Percentiles rank a stretch among this genome's conserved stretches.
Evolutionary conservation across 2,329 filamentous ascomycete genomes (phyloP).

Genomic region (Fusarium coffeatum): DNA sequence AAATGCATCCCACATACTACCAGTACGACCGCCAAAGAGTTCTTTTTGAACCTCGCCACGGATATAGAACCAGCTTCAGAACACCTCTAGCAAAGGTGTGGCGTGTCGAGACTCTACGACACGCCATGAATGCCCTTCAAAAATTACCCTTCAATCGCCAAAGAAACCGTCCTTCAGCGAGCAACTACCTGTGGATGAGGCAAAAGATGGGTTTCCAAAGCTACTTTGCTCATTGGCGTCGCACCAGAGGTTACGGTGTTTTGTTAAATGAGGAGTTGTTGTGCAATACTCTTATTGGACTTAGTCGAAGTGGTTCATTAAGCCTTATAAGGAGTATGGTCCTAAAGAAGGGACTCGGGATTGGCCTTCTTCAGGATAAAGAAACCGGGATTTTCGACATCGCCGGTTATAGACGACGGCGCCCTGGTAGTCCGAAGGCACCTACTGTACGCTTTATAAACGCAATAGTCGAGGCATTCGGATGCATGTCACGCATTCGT

Average conservation of each 20-base stretch:
- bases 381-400: constrained; percentile 42
- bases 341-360: constrained; percentile 48
- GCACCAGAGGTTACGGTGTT: constrained; percentile 42
- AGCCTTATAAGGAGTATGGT: constrained; percentile 51
- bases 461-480: constrained; percentile 75
- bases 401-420: constrained; percentile 54
- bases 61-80: constrained; percentile 44
- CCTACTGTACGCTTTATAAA: constrained; percentile 71
- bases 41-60: constrained; percentile 55
- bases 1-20: constrained; percentile 60
- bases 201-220: constrained; percentile 43
- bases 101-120: constrained; percentile 48
- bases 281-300: constrained; percentile 57
- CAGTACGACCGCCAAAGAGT: constrained; percentile 58
- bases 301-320: constrained; percentile 54
- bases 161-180: constrained; percentile 36
- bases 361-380: constrained; percentile 40
- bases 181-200: constrained; percentile 46
- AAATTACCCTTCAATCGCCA: constrained; percentile 49
- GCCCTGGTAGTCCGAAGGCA: constrained; percentile 62
- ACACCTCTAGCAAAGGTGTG: constrained; percentile 34
- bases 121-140: constrained; percentile 46
- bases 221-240: constrained; percentile 48
- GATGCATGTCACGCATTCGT: constrained; percentile 72
- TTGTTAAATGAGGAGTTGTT: constrained; percentile 54